These are phyloP conservation scores for Phoma herbarum DNA, from an alignment of 2,329 filamentous ascomycete species.

Conservation along the genomic window DNA sequence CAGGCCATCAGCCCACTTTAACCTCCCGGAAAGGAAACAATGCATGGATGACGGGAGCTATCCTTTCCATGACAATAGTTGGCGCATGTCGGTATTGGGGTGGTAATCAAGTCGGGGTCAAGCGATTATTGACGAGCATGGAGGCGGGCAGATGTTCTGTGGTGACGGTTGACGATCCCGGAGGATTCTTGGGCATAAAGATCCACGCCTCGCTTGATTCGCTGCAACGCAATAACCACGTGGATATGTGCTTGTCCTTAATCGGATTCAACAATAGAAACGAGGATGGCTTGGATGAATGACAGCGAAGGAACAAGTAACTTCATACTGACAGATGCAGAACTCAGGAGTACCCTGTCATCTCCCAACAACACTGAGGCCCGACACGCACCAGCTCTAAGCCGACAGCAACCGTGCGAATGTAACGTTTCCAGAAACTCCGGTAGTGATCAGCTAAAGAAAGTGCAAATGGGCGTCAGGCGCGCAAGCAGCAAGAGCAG, in stretches of 20 bases:
- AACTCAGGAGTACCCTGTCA: not conserved
- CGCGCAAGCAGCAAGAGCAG: not conserved
- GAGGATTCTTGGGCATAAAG: not conserved
- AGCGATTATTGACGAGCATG: constrained; percentile 3
- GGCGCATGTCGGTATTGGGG: not conserved
- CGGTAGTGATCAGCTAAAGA: not conserved
- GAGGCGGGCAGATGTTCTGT: not conserved
- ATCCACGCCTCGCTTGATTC: not conserved
- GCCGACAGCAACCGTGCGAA: constrained; percentile 4
- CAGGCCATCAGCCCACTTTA: constrained; percentile 6
- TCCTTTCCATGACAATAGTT: constrained; percentile 1
- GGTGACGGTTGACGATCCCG: constrained; percentile 3
- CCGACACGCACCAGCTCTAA: not conserved
- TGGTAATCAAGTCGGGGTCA: not conserved
- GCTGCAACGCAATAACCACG: constrained; percentile 2
- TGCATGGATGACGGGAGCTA: not conserved
- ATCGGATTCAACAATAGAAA: not conserved
- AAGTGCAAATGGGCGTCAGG: not conserved
- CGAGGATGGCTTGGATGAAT: not conserved
- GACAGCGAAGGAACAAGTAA: constrained; percentile 6
- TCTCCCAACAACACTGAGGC: not conserved
- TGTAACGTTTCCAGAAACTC: constrained; percentile 1
- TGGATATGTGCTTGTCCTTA: not conserved
- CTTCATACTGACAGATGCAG: not conserved
- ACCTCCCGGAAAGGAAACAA: not conserved